Conservation (phyloP, 2,329 filamentous ascomycete species). For the Alternaria solani region DNA sequence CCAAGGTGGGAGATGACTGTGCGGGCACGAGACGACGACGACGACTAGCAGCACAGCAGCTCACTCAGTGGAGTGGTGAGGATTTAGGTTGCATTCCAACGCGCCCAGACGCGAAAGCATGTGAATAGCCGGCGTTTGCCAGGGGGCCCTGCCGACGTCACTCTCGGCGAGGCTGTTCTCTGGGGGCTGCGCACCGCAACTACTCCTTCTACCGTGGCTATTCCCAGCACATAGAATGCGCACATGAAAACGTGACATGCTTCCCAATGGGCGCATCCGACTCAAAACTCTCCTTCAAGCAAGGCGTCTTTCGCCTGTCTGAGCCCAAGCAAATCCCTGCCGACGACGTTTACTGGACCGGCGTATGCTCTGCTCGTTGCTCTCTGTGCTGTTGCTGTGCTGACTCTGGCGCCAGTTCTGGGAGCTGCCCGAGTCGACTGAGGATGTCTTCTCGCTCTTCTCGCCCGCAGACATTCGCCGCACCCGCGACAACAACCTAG, state of each 20-base stretch:
- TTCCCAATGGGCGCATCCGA: constrained; percentile 91
- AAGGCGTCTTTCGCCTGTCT: constrained; percentile 96
- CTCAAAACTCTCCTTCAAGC: constrained; percentile 98
- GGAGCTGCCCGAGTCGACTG: constrained; percentile 93
- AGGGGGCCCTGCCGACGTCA: constrained; percentile 29
- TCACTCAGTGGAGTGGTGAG: not conserved
- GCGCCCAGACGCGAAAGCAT: constrained; percentile 28
- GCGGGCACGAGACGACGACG: not conserved
- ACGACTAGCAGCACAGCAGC: not conserved
- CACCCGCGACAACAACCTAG: constrained; percentile 82
- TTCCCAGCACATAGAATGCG: constrained; percentile 22
- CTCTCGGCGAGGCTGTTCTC: constrained; percentile 14
- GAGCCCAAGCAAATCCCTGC: constrained; percentile 87
- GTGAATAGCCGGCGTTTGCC: constrained; percentile 25
- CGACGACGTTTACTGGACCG: constrained; percentile 91
- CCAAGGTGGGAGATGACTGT: not conserved
- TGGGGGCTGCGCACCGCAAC: not conserved
- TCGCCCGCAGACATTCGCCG: constrained; percentile 81
- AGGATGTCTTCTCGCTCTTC: constrained; percentile 97
- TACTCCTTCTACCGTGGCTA: constrained; percentile 5
- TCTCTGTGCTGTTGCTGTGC: constrained; percentile 12
- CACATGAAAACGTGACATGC: constrained; percentile 43
- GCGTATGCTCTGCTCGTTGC: constrained; percentile 66
- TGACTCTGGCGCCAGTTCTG: constrained; percentile 73
- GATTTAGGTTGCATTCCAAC: not conserved